phyloP scores from a whole-genome alignment of 768 basidiomycete species.

The Hericium coralloides region DNA sequence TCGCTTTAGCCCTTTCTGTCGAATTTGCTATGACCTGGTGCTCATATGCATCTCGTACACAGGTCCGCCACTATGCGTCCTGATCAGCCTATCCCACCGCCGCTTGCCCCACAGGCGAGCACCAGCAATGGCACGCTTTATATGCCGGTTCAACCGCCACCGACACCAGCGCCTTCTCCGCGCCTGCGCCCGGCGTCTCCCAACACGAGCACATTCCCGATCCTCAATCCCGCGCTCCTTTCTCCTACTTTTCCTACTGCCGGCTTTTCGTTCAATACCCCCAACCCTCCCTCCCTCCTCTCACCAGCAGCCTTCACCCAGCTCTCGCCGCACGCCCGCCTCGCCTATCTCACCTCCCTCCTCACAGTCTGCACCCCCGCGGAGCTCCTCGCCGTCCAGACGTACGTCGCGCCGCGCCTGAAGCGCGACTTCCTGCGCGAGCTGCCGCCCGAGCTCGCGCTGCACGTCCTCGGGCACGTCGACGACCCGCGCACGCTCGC shows the following conservation, averaged over 20 bases:
- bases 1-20: no score
- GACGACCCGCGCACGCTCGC: constrained; percentile 11
- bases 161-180: constrained; percentile 13
- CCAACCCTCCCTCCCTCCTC: constrained; percentile 1
- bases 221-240: background rate
- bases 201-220: background rate
- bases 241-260: background rate
- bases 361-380: constrained; percentile 7
- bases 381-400: constrained; percentile 11
- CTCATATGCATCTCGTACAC: no score
- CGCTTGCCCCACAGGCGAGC: no score
- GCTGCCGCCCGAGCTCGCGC: constrained; percentile 12
- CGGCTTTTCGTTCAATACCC: background rate
- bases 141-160: constrained; percentile 2
- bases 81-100: no score
- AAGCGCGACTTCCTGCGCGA: constrained; percentile 14
- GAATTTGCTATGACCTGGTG: no score
- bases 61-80: no score
- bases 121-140: background rate
- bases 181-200: constrained; percentile 1
- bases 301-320: background rate
- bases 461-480: constrained; percentile 11
- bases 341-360: constrained; percentile 7
- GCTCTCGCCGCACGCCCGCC: background rate
- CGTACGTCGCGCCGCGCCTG: constrained; percentile 11